Evolutionary conservation across 2,329 filamentous ascomycete genomes (phyloP), one percentile per base, ranked within the genome.

Genomic region (Coniochaeta sp.): DNA sequence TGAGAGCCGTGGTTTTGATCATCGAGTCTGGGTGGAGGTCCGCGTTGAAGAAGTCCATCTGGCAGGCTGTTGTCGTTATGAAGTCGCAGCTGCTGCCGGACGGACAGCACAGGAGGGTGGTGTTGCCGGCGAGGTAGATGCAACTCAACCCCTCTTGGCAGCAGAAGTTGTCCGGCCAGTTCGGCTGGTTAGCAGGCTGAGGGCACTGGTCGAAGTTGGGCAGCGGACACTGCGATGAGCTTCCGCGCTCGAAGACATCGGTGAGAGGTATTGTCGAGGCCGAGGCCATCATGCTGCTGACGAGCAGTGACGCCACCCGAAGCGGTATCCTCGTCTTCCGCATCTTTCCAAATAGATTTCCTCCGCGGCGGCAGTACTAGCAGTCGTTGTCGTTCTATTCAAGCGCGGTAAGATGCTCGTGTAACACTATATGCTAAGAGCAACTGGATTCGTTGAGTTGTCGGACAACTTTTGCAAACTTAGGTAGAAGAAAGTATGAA

Each of bases 101-200:
- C 1, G 89, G 89, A 69, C 89, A 93, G 76, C 89, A 93, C 56
- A 92, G 75, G 16, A 87, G 79, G 0, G 88, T 89, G 6, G 87
- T 87, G 52, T 79, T 75, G n/a, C 76, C 83, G 12, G 87, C 87
- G 55, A 92, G 79, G 1, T 79, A 67, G 44, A 84, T 75, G 73
- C 89, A 93, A 2, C 69, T 78, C 7, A 79, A 75, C 19, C 70
- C 73, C 30, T 73, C 62, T 3, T 80, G 73, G 69, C 89, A 93
- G 77, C 89, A 91, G 70, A 92, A 90, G 69, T 81, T 78, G 58
- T 75, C 76, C 1, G 88, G 87, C 24, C 90, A 77, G 32, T 75
- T 77, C 30, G 74, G 62, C 59, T 72, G 69, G 24, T 80, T 77
- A 30, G 74, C 62, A 40, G 38, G 38, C 59, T 72, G 69, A 26